Conservation (phyloP, 1,284 basidiomycete species). For the Puccinia triticina region DNA sequence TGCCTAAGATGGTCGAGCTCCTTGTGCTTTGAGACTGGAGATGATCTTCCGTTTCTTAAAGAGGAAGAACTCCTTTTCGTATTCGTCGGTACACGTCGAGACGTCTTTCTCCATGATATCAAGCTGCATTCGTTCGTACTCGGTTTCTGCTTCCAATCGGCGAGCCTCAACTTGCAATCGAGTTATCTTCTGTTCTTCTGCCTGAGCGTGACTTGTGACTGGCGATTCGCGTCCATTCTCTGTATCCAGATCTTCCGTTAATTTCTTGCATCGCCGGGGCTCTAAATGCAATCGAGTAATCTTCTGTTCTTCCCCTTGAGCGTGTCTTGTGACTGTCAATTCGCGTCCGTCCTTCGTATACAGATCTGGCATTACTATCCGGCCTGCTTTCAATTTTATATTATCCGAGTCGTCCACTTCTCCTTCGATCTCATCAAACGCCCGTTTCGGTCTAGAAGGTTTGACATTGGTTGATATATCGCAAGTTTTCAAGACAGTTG, state of each 20-base stretch:
- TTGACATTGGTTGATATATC: neutral
- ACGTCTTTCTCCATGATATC: slow-evolving; percentile 12
- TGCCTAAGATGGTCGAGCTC: neutral
- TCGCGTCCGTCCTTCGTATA: too few relatives aligned
- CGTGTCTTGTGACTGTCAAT: too few relatives aligned
- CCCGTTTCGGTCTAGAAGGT: neutral
- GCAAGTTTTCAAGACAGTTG: neutral
- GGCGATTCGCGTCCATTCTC: neutral
- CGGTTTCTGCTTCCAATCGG: neutral
- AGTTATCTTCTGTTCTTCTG: neutral
- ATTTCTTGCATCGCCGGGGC: too few relatives aligned
- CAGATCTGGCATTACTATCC: too few relatives aligned
- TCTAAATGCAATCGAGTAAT: too few relatives aligned
- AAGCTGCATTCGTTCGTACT: neutral
- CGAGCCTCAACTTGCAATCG: neutral
- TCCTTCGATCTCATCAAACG: neutral
- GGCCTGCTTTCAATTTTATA: too few relatives aligned
- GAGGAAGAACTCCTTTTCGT: neutral
- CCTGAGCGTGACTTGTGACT: neutral
- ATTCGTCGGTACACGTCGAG: neutral
- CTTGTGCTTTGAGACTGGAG: neutral
- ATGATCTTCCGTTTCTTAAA: neutral
- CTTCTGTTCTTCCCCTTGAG: too few relatives aligned
- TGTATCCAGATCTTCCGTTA: neutral
- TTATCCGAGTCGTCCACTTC: neutral